phyloP scores from a whole-genome alignment of 1,284 basidiomycete species.

The Boletus sp. region DNA sequence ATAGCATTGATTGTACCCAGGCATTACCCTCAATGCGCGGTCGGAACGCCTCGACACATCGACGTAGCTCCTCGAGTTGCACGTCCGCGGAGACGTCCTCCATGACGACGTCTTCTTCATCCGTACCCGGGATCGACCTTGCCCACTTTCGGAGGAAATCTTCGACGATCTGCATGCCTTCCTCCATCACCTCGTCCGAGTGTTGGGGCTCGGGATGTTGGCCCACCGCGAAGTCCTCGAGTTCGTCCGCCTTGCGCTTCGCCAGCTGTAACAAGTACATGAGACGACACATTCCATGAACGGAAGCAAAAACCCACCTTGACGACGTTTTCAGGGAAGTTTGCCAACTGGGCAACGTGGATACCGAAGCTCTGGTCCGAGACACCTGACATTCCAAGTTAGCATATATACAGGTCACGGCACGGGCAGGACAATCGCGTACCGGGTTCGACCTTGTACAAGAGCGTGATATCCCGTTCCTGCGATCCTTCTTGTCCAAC shows the following conservation, averaged over 20 bases:
- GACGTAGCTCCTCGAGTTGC: slow-evolving; percentile 66
- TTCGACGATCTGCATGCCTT: slow-evolving; percentile 81
- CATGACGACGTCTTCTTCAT: slow-evolving; percentile 61
- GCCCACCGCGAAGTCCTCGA: slow-evolving; percentile 85
- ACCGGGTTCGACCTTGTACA: slow-evolving; percentile 97
- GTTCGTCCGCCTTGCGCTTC: slow-evolving; percentile 91
- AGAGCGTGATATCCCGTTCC: slow-evolving; percentile 85
- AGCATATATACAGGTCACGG: not conserved
- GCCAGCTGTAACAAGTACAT: slow-evolving; percentile 62
- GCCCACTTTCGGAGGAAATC: slow-evolving; percentile 80
- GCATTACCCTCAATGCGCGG: slow-evolving; percentile 58
- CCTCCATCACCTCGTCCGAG: slow-evolving; percentile 63
- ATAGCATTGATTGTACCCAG: slow-evolving; percentile 72
- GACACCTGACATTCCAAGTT: slow-evolving; percentile 48
- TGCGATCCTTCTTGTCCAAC: slow-evolving; percentile 67
- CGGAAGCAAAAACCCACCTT: slow-evolving; percentile 51
- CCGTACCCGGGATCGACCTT: slow-evolving; percentile 32
- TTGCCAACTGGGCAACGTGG: slow-evolving; percentile 94
- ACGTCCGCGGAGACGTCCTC: slow-evolving; percentile 49
- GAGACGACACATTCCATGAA: not conserved
- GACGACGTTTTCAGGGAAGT: slow-evolving; percentile 94
- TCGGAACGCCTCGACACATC: slow-evolving; percentile 65
- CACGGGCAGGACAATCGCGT: slow-evolving; percentile 17
- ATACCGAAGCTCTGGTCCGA: slow-evolving; percentile 99
- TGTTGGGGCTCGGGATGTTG: slow-evolving; percentile 46